Evolutionary conservation across 2,329 filamentous ascomycete genomes (phyloP), one percentile per base, ranked within the genome.

Genomic region (Hypoxylon sp.): DNA sequence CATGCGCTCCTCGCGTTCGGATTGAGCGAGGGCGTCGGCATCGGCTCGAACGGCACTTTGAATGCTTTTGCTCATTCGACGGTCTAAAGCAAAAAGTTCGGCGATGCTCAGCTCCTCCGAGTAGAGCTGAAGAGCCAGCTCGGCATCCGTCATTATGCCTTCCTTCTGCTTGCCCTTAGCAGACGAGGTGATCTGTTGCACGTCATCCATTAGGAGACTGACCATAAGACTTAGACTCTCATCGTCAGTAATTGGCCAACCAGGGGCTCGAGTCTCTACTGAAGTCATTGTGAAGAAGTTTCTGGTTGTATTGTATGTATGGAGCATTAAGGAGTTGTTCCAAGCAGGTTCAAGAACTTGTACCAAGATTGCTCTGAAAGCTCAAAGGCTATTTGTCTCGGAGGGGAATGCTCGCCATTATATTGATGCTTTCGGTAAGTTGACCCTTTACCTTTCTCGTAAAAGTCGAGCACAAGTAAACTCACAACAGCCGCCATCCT

Each of bases 11-110:
- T 67, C 57, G 8, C 39, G 50, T 19, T 68, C 41, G 3, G 47
- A 57, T 46, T 65, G 59, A 13, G 48, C 19, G 17, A 72, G 51
- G 7, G 59, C 56, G 22, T 65, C 41, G 6, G 41, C 54, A 44
- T 74, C 72, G 4, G 39, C 15, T 19, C 63, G 67, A 8, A 70
- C 56, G 7, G 71, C 70, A 4, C 26, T 5, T 17, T 69, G 64
- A 10, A 72, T 62, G 50, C 72, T 72, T 30, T 43, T 68, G 8
- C 68, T 62, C 68, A 72, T 72, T 48, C 61, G 53, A 22, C 59
- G 51, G 52, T 72, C 71, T 11, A 54, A 58, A n/a, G 54, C 46
- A 17, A 66, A 67, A 0, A 20, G 46, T 8, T 57, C 24, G 24
- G 24, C 24, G 24, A 4, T 26, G 24, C 7, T 26, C 24, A 26